A percentile compares a stretch with the other conserved stretches of the same genome.
phyloP scores from a whole-genome alignment of 2,329 filamentous ascomycete genomes.

The Orbilia quercus region DNA sequence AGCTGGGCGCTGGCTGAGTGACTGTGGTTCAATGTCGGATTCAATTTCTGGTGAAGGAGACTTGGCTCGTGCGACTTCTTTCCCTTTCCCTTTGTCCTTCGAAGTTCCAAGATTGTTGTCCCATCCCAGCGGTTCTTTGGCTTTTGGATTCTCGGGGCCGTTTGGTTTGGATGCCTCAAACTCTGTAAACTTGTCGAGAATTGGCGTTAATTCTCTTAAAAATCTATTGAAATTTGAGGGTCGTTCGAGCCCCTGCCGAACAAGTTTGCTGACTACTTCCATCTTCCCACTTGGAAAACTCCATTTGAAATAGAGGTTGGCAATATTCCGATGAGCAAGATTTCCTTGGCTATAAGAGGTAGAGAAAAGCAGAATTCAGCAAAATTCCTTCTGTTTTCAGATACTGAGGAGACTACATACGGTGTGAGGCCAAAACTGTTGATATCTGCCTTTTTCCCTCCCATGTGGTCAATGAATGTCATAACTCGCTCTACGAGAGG shows the following conservation, averaged over 20 bases:
- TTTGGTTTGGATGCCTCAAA: constrained; percentile 13
- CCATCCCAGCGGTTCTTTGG: too few species aligned
- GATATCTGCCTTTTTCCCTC: not conserved
- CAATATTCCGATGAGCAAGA: not conserved
- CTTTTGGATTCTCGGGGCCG: too few species aligned
- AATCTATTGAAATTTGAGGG: constrained; percentile 5
- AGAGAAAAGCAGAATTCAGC: not conserved
- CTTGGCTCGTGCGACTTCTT: constrained; percentile 4
- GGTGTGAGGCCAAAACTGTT: constrained; percentile 1
- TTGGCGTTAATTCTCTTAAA: constrained; percentile 9
- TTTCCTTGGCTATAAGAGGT: not conserved
- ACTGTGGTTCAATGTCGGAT: constrained; percentile 15
- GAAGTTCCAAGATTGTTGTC: constrained; percentile 1
- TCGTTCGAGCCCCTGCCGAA: not conserved
- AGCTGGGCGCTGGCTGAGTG: constrained; percentile 7
- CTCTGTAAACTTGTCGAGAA: not conserved
- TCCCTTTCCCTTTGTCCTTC: constrained; percentile 33
- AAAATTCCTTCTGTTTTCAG: not conserved
- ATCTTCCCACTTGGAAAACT: constrained; percentile 13
- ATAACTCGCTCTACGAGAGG: not conserved
- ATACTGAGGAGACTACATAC: not conserved
- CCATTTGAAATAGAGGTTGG: constrained; percentile 14
- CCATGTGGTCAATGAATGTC: not conserved
- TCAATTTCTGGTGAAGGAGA: constrained; percentile 6
- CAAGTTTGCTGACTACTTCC: not conserved